Base-by-base conservation (phyloP, 148 eudicot species). In the Gaultheria prostrata region DNA sequence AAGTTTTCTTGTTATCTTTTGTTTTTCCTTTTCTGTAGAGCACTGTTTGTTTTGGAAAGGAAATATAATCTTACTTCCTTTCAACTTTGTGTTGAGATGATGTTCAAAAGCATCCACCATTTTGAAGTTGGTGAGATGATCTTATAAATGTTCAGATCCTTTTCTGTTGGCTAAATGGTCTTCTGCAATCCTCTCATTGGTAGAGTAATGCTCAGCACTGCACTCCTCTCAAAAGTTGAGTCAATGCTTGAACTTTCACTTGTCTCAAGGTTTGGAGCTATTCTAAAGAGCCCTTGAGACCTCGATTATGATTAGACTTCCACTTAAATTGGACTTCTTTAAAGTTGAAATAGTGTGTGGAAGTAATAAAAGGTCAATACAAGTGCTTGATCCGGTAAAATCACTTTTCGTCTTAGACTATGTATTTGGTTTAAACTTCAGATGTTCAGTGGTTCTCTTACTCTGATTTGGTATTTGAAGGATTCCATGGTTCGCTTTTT, bases 201-300 rank as follows among this genome's bases (percentile, higher is more conserved):
- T 28, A 26, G 72, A 67, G 21, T 75, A 30, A 75, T 76, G 56
- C 79, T 48, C 79, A 76, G 24, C 26, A 12, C 30, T 76, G 79
- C 26, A 24, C 51, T 48, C 54, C 32, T 48, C 18, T 24, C 33
- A 48, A 76, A 48, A 12, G 56, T 76, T 48, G 54, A 48, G 7
- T 45, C 4, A 26, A 24, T 46, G 51, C 15, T 76, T 15, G 13
- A 76, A 18, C 33, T 76, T 76, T 49, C 50, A 35, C 77, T 73
- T 73, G n/a, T 73, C 77, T 45, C 21, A 14, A 48, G 30, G 21
- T 33, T 54, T 82, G 15, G 35, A 35, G 35, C 51, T 63, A 74
- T 82, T 26, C 30, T 82, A 13, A 76, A 72, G 30, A 82, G 26
- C 59, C 79, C 39, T 9, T 74, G 21, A 39, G 17, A 53, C 11